Conservation (phyloP, 2,329 filamentous ascomycete species). For the Phoma sp. region DNA sequence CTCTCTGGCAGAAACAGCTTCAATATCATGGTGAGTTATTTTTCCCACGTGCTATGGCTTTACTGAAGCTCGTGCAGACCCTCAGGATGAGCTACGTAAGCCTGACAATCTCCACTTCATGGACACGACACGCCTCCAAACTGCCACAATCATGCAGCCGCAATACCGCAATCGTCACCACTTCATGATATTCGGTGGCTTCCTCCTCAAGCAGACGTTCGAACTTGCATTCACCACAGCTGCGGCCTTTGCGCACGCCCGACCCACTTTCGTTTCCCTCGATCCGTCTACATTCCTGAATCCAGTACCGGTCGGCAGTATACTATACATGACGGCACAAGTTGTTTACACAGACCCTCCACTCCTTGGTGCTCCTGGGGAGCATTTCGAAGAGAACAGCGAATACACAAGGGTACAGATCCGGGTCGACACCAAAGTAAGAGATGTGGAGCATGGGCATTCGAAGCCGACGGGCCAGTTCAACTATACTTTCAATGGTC, state of each 20-base stretch:
- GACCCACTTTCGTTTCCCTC: constrained; percentile 74
- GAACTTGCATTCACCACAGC: constrained; percentile 79
- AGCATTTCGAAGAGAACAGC: constrained; percentile 41
- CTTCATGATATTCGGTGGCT: constrained; percentile 81
- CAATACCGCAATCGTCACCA: constrained; percentile 73
- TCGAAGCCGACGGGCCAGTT: constrained; percentile 75
- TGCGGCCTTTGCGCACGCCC: constrained; percentile 71
- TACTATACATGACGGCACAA: constrained; percentile 74
- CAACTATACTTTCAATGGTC: constrained; percentile 70
- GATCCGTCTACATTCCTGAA: constrained; percentile 78
- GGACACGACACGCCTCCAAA: constrained; percentile 67
- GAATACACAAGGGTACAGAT: constrained; percentile 70
- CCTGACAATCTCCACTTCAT: constrained; percentile 67
- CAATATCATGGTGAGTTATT: constrained; percentile 62
- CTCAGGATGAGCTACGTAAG: constrained; percentile 60
- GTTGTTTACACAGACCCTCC: constrained; percentile 74
- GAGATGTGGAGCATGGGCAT: constrained; percentile 73
- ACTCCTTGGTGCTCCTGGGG: constrained; percentile 49
- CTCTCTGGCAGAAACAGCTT: constrained; percentile 73
- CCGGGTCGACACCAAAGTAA: constrained; percentile 73
- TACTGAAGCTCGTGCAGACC: constrained; percentile 49
- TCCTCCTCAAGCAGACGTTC: constrained; percentile 75
- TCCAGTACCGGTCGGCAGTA: constrained; percentile 75
- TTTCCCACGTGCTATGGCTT: background rate
- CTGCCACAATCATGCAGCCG: constrained; percentile 77